Base-by-base conservation (phyloP, 352 stramenopile genomes). In the Blastocystis sp. region DNA sequence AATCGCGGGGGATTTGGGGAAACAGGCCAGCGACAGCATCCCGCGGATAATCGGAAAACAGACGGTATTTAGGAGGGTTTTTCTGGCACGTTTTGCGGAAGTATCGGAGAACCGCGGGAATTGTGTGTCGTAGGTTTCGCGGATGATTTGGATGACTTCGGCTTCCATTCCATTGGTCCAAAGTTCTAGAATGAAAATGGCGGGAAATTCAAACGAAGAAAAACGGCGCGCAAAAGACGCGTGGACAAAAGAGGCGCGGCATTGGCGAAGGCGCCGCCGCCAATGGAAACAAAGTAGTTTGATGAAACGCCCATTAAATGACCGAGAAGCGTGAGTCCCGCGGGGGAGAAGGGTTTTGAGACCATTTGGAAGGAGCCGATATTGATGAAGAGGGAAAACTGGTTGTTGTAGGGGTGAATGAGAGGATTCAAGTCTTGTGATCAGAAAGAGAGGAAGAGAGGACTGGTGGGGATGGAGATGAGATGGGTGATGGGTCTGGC, bases 401-500 rank as follows among this genome's bases (percentile, higher is more conserved):
- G 44, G 21, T 63, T 81, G 7, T 59, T 51, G 53, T 81, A 81
- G 16, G 69, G 69, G 29, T 81, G 69, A n/a, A 81, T 81, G 0
- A 81, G 34, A 21, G 69, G 69, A n/a, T 81, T 81, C 24, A 81
- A 63, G 3, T 24, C 69, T 81, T 46, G n/a, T 11, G 9, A 32
- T 63, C 0, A 81, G 24, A 40, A 36, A 0, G 24, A 27, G 24
- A 11, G 8, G 2, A 6, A 16, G 29, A 24, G 4, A 29, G 48
- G 4, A 81, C 69, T 7, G 46, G 61, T 81, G 3, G 69, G 69
- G 21, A 81, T 64, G 7, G 44, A 29, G 18, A 85, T 38, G 21
- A 85, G 63, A 24, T 59, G 57, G 18, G 75, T 85, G 34, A 85
- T 85, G 8, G 75, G 75, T 18, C 75, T 34, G 16, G 75, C 75